Conservation (phyloP, 2,329 filamentous ascomycete species). For the Byssothecium circinans region DNA sequence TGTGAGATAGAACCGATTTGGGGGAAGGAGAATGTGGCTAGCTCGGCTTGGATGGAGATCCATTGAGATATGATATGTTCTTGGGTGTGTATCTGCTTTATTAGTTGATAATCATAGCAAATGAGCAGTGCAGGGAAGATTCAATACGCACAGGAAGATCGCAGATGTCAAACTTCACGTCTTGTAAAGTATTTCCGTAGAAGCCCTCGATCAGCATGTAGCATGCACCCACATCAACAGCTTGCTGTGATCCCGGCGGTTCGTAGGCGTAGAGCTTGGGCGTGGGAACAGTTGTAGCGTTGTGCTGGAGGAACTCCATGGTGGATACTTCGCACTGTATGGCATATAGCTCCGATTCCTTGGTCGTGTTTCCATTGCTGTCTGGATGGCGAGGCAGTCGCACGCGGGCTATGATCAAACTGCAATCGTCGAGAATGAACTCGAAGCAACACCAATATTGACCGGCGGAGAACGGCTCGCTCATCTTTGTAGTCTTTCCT, state of each 20-base stretch:
- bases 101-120: not conserved
- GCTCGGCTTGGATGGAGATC: slow-evolving; percentile 1
- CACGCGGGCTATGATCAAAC: slow-evolving; percentile 4
- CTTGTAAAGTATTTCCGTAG: slow-evolving; percentile 4
- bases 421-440: slow-evolving; percentile 1
- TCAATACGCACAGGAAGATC: slow-evolving; percentile 2
- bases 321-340: slow-evolving; percentile 3
- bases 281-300: slow-evolving; percentile 1
- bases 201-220: slow-evolving; percentile 5
- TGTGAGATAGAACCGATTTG: slow-evolving; percentile 2
- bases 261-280: slow-evolving; percentile 4
- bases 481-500: slow-evolving; percentile 2
- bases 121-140: not conserved
- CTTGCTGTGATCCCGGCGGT: slow-evolving; percentile 3
- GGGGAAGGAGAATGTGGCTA: slow-evolving; percentile 2
- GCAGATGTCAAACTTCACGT: slow-evolving; percentile 3
- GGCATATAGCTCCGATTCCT: slow-evolving; percentile 1
- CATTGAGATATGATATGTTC: slow-evolving; percentile 5
- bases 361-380: slow-evolving; percentile 1
- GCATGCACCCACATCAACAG: slow-evolving; percentile 1
- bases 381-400: slow-evolving; percentile 3
- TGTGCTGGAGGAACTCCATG: slow-evolving; percentile 4
- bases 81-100: not conserved
- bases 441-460: slow-evolving; percentile 8
- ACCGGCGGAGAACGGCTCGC: slow-evolving; percentile 7